These are phyloP conservation scores for Fraxinus pennsylvanica DNA, from an alignment of 257 asterid genomes.

Conservation along the genomic window DNA sequence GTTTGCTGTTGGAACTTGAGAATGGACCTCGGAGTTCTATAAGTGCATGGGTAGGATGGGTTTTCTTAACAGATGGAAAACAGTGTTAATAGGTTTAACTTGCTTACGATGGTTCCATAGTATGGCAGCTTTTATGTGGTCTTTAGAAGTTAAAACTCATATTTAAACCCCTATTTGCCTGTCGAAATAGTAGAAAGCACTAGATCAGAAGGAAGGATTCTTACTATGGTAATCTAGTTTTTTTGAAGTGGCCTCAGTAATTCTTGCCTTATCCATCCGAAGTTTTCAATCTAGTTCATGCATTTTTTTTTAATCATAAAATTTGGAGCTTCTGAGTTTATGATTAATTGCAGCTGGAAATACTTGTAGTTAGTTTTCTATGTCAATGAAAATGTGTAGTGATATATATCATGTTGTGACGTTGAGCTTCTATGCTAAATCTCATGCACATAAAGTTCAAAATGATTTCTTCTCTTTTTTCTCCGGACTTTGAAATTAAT, in stretches of 20 bases:
- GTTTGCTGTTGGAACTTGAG: background rate
- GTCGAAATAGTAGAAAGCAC: slow-evolving; percentile 2
- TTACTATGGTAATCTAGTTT: slow-evolving; percentile 5
- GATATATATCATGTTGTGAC: background rate
- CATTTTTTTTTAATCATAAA: slow-evolving; percentile 13
- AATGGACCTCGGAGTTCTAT: slow-evolving; percentile 2
- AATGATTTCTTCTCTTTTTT: background rate
- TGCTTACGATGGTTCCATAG: background rate
- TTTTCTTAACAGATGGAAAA: background rate
- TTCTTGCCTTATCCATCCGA: slow-evolving; percentile 17
- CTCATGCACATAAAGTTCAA: background rate
- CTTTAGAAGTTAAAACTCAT: slow-evolving; percentile 11
- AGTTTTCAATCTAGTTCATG: slow-evolving; percentile 4
- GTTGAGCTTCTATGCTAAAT: background rate
- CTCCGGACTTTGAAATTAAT: slow-evolving; percentile 28
- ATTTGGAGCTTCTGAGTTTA: slow-evolving; percentile 1
- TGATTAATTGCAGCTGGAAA: background rate
- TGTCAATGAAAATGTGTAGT: background rate
- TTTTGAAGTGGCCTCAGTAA: slow-evolving; percentile 1
- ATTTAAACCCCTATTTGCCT: background rate
- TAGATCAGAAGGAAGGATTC: slow-evolving; percentile 3
- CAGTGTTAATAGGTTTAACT: background rate
- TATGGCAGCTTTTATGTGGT: slow-evolving; percentile 16
- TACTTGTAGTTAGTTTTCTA: slow-evolving; percentile 13
- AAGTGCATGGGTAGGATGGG: background rate